Conservation (phyloP, 192 early-diverging fungal species). For the Rhizophagus sp. region DNA sequence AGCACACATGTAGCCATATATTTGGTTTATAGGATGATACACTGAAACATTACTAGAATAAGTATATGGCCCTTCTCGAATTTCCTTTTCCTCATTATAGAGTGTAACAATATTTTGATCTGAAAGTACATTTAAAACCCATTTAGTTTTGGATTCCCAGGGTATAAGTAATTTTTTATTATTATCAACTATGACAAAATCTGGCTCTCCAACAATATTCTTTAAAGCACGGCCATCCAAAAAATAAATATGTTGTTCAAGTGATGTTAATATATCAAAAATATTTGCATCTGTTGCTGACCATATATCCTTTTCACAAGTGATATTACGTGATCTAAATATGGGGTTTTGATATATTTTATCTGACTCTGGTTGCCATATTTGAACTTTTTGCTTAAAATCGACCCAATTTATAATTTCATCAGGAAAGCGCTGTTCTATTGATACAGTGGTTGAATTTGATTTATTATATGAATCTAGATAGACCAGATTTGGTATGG, state of each 20-base stretch:
- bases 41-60: neutral
- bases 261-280: neutral
- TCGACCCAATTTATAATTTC: neutral
- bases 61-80: neutral
- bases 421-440: neutral
- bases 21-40: neutral
- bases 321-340: neutral
- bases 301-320: neutral
- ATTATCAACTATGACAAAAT: neutral
- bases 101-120: neutral
- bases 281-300: neutral
- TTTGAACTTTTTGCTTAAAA: neutral
- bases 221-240: neutral
- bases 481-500: conserved; percentile 6
- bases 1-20: neutral
- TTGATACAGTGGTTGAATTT: neutral
- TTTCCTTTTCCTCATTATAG: neutral
- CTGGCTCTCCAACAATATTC: neutral
- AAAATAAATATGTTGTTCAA: neutral
- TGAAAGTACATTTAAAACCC: neutral
- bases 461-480: neutral
- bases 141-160: neutral
- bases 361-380: neutral
- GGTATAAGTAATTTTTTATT: neutral
- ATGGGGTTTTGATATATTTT: neutral